phyloP scores from a whole-genome alignment of 805 yeast species.

The Starmerella tilneyi region DNA sequence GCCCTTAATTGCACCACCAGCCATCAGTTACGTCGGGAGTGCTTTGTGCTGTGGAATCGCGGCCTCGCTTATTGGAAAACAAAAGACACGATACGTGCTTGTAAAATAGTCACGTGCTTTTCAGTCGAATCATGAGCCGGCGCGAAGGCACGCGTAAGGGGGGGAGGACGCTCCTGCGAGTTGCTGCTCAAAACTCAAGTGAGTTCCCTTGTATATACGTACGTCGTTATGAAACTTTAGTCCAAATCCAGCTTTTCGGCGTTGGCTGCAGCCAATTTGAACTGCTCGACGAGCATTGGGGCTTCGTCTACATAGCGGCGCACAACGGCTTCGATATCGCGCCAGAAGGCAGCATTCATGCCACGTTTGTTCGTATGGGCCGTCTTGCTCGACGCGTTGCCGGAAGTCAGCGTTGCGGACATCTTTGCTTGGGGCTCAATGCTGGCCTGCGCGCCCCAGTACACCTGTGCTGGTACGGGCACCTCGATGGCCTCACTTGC shows the following conservation, averaged over 20 bases:
- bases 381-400: neutral
- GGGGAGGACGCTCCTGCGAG: too few species aligned
- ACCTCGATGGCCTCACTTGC: constrained; percentile 10
- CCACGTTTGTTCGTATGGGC: constrained; percentile 11
- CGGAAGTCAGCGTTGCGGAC: neutral
- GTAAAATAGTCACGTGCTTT: too few species aligned
- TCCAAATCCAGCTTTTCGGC: neutral
- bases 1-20: constrained; percentile 28
- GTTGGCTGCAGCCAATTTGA: neutral
- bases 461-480: constrained; percentile 20
- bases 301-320: constrained; percentile 19
- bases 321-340: constrained; percentile 19
- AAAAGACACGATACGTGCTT: neutral
- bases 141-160: too few species aligned
- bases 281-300: constrained; percentile 7
- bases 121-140: too few species aligned
- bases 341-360: constrained; percentile 21
- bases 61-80: neutral
- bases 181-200: neutral
- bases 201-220: neutral
- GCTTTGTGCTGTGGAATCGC: neutral
- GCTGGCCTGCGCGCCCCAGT: constrained; percentile 19
- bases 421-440: neutral
- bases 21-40: constrained; percentile 14
- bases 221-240: neutral